Conservation (phyloP, 2,329 filamentous ascomycete genomes). For the Aspergillus flavus region DNA sequence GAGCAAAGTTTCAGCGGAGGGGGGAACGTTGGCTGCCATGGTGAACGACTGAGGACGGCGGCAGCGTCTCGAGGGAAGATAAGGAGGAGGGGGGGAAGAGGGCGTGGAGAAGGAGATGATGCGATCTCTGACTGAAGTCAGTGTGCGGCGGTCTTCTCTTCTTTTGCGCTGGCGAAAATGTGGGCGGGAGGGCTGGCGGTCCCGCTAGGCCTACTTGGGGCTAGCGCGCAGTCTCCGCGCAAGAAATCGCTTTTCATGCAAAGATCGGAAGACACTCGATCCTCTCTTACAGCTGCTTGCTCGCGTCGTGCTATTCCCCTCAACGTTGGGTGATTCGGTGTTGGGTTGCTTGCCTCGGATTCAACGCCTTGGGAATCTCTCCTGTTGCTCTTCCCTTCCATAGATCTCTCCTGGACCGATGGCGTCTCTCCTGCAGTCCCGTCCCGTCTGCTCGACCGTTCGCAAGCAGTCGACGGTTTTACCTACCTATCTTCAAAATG, state of each 20-base stretch:
- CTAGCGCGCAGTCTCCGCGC: conserved; percentile 30
- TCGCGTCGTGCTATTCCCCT: conserved; percentile 1
- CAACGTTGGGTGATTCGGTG: conserved; percentile 4
- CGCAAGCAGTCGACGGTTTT: conserved; percentile 37
- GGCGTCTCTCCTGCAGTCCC: conserved; percentile 35
- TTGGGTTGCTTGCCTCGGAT: conserved; percentile 5
- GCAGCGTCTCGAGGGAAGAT: conserved; percentile 19
- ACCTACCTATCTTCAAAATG: conserved; percentile 30
- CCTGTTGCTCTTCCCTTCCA: conserved; percentile 3
- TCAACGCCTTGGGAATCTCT: neutral
- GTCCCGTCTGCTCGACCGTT: conserved; percentile 35
- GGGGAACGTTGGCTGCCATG: conserved; percentile 56
- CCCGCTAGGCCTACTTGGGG: conserved; percentile 34
- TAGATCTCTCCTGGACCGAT: conserved; percentile 25
- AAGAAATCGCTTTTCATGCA: conserved; percentile 24
- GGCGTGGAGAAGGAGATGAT: conserved; percentile 12
- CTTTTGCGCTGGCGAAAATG: conserved; percentile 35
- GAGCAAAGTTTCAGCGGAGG: conserved; percentile 52
- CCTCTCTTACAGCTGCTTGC: neutral
- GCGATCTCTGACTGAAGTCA: conserved; percentile 11
- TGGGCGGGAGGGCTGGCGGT: conserved; percentile 34
- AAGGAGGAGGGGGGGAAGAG: conserved; percentile 21
- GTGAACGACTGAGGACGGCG: conserved; percentile 27
- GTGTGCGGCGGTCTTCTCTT: conserved; percentile 26
- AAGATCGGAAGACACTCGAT: conserved; percentile 8